phyloP scores from a whole-genome alignment of 106 monocot species.

The Triglochin maritima region DNA sequence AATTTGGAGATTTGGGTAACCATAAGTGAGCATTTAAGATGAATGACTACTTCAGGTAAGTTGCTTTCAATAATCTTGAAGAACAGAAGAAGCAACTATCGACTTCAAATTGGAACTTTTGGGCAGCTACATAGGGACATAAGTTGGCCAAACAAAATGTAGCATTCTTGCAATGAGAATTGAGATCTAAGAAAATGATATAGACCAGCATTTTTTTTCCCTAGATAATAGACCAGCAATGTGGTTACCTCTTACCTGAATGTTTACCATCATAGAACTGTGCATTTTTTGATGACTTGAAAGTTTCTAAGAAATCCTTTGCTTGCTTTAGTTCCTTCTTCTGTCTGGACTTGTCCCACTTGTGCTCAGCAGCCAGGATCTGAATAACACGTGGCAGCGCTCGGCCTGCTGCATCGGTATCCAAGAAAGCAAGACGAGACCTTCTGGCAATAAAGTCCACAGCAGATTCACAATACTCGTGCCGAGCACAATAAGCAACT shows the following conservation, averaged over 20 bases:
- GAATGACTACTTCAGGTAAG: no score
- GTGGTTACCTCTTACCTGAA: slow-evolving; percentile 4
- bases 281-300: slow-evolving; percentile 92
- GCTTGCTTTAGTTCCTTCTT: slow-evolving; percentile 63
- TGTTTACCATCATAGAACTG: slow-evolving; percentile 88
- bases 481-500: slow-evolving; percentile 84
- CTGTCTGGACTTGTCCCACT: slow-evolving; percentile 78
- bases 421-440: slow-evolving; percentile 84
- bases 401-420: slow-evolving; percentile 83
- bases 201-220: no score
- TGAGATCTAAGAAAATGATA: no score
- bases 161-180: no score
- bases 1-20: no score
- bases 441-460: slow-evolving; percentile 89
- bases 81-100: no score
- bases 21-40: no score
- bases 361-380: slow-evolving; percentile 70
- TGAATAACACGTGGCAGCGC: slow-evolving; percentile 79
- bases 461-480: slow-evolving; percentile 92
- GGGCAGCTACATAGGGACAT: no score
- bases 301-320: slow-evolving; percentile 82
- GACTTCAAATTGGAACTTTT: no score
- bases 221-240: no score
- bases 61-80: no score
- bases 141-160: no score